Conservation (phyloP, 805 yeast genomes). For the Grigorovia jiainica region DNA sequence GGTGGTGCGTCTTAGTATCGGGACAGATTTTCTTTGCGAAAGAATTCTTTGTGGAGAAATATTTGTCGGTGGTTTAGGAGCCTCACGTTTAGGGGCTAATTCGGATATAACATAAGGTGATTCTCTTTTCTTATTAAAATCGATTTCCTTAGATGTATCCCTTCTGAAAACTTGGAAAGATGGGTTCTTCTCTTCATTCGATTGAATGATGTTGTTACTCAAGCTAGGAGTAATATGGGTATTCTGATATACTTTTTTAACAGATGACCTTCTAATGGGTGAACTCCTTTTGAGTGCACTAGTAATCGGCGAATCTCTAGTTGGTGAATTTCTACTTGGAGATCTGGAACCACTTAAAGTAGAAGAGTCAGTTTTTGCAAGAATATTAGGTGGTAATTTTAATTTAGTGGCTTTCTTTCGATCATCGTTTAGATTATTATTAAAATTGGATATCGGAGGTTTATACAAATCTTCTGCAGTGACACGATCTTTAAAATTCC, state of each 20-base stretch:
- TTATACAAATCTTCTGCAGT: background rate
- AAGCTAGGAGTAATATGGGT: too few species aligned
- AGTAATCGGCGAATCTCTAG: background rate
- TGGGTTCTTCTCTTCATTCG: background rate
- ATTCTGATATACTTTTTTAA: too few species aligned
- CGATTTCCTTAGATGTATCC: slow-evolving; percentile 60
- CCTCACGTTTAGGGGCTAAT: slow-evolving; percentile 59
- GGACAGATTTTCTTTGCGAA: slow-evolving; percentile 10
- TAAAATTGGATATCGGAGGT: slow-evolving; percentile 1
- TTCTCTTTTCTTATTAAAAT: slow-evolving; percentile 68
- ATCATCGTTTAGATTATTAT: background rate
- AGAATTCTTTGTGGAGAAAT: slow-evolving; percentile 16
- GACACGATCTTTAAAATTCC: slow-evolving; percentile 20
- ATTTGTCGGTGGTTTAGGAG: slow-evolving; percentile 56
- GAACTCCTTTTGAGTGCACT: background rate
- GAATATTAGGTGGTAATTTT: background rate
- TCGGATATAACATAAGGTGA: slow-evolving; percentile 58
- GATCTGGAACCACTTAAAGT: background rate
- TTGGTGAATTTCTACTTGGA: background rate
- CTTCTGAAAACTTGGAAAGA: slow-evolving; percentile 60
- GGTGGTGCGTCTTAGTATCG: slow-evolving; percentile 11
- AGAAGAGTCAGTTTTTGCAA: background rate
- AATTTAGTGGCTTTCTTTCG: background rate
- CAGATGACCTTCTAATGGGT: background rate
- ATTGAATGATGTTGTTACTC: too few species aligned